A percentile compares a stretch with the other conserved stretches of the same genome.
phyloP scores from a whole-genome alignment of 2,329 filamentous ascomycete genomes.

The Epichloe aotearoae region DNA sequence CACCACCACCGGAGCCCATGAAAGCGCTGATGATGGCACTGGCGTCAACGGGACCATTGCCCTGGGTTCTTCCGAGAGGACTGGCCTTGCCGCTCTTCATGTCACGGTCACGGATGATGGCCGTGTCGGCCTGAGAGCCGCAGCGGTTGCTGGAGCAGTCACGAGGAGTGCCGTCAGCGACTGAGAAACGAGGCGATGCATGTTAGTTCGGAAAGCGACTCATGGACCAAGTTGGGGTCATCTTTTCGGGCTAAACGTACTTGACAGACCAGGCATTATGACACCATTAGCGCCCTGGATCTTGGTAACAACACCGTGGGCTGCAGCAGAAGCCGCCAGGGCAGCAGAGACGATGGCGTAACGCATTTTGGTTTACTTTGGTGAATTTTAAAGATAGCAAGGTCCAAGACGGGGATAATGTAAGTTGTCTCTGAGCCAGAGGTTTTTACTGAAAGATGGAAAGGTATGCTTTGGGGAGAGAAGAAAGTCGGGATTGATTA shows the following conservation, averaged over 20 bases:
- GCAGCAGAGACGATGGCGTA: slow-evolving; percentile 15
- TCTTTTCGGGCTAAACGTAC: slow-evolving; percentile 10
- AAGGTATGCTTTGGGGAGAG: background rate
- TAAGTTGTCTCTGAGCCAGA: too few relatives aligned
- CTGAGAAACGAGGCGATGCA: slow-evolving; percentile 16
- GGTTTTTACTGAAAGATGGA: background rate
- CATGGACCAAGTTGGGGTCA: background rate
- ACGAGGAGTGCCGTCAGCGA: slow-evolving; percentile 53
- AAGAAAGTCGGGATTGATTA: background rate
- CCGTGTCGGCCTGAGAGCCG: slow-evolving; percentile 56
- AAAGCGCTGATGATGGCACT: slow-evolving; percentile 44
- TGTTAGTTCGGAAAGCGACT: background rate
- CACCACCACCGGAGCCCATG: slow-evolving; percentile 32
- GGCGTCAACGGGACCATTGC: slow-evolving; percentile 44
- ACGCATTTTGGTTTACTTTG: slow-evolving; percentile 15
- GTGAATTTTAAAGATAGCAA: background rate
- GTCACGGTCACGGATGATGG: slow-evolving; percentile 52
- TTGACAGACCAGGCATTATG: slow-evolving; percentile 43
- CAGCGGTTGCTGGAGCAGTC: slow-evolving; percentile 49
- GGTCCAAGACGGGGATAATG: background rate
- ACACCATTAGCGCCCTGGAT: slow-evolving; percentile 48
- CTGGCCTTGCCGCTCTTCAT: slow-evolving; percentile 37
- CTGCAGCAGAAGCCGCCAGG: slow-evolving; percentile 35
- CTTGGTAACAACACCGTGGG: slow-evolving; percentile 44
- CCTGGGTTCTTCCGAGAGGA: slow-evolving; percentile 51